Evolutionary conservation across 768 basidiomycete species (phyloP).

Genomic region (Podaxis carcinomalis): DNA sequence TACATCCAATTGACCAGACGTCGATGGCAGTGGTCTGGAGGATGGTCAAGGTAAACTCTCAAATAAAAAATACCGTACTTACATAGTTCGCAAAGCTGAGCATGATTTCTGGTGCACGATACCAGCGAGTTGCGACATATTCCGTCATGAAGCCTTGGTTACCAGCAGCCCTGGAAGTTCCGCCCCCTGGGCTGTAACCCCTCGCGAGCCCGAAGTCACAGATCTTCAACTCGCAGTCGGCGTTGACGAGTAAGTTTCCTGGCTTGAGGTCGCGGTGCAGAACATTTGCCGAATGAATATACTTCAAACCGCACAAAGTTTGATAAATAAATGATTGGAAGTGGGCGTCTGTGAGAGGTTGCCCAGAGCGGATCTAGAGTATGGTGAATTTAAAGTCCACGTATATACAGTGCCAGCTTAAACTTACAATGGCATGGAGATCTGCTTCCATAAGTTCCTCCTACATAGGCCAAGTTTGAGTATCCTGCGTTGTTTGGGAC

Average conservation of each 20-base stretch:
- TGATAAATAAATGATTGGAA: constrained; percentile 98
- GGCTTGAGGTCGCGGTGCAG: constrained; percentile 95
- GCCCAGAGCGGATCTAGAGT: constrained; percentile 74
- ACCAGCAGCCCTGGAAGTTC: constrained; percentile 65
- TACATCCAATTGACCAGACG: constrained; percentile 96
- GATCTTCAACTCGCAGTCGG: constrained; percentile 97
- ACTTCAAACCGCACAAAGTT: constrained; percentile 96
- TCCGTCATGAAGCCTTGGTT: constrained; percentile 99
- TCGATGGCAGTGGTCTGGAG: constrained; percentile 83
- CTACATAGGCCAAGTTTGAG: constrained; percentile 31
- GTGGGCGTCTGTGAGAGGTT: constrained; percentile 85
- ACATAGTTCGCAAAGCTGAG: constrained; percentile 94
- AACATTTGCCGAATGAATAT: constrained; percentile 98
- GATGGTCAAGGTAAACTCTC: constrained; percentile 13
- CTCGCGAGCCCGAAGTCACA: constrained; percentile 98
- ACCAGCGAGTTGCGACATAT: constrained; percentile 99
- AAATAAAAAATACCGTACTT: constrained; percentile 25
- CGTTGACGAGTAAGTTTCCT: constrained; percentile 93
- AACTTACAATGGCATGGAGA: constrained; percentile 87
- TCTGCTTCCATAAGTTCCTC: constrained; percentile 99
- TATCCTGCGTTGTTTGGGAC: neutral
- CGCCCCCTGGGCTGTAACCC: constrained; percentile 85
- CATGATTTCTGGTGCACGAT: constrained; percentile 99
- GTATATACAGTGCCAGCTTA: neutral
- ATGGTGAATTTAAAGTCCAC: neutral